These are phyloP conservation scores for Xerocomellus chrysenteron DNA, from an alignment of 768 basidiomycete genomes.

Conservation along the genomic window DNA sequence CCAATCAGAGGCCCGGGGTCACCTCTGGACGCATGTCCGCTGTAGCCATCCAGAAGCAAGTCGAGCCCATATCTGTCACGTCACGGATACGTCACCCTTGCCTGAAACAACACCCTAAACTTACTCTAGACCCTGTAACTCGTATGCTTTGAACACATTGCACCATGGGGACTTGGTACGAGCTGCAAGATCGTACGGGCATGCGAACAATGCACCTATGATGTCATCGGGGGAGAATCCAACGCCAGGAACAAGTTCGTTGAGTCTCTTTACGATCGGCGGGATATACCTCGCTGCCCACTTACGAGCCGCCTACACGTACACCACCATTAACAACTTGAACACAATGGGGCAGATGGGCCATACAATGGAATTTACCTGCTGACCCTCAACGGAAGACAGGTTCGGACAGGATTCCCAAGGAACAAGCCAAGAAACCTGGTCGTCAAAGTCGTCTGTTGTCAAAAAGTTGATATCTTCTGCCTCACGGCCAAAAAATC, in stretches of 20 bases:
- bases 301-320: conserved; percentile 8
- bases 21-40: conserved; percentile 31
- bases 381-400: neutral
- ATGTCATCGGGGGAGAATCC: conserved; percentile 30
- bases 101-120: conserved; percentile 1
- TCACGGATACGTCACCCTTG: neutral
- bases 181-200: conserved; percentile 42
- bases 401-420: conserved; percentile 36
- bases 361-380: neutral
- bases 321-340: neutral
- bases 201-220: conserved; percentile 42
- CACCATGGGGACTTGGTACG: conserved; percentile 40
- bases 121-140: conserved; percentile 39
- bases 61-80: conserved; percentile 38
- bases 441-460: conserved; percentile 33
- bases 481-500: conserved; percentile 35
- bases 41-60: conserved; percentile 33
- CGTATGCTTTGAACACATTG: conserved; percentile 33
- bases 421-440: conserved; percentile 41
- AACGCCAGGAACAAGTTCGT: conserved; percentile 35
- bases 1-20: conserved; percentile 36
- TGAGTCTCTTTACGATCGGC: conserved; percentile 36
- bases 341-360: neutral
- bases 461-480: conserved; percentile 28
- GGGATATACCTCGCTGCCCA: conserved; percentile 40